A percentile compares a stretch with the other conserved stretches of the same genome.
Conservation (phyloP, 2,329 filamentous ascomycete genomes). For the Cordyceps militaris region DNA sequence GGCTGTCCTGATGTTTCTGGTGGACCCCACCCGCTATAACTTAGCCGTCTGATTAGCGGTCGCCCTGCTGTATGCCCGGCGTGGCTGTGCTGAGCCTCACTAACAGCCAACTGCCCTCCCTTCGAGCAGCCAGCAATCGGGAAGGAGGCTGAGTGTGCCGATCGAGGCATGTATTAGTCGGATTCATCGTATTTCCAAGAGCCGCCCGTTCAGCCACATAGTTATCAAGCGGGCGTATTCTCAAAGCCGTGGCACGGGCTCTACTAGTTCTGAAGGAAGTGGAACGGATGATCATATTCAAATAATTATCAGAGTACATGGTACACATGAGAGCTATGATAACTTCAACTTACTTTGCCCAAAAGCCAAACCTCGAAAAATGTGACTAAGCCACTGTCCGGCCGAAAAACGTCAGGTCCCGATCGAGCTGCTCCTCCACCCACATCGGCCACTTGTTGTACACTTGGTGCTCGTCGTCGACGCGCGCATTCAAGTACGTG, state of each 20-base stretch:
- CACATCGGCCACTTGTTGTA: constrained; percentile 49
- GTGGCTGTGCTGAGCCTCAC: constrained; percentile 1
- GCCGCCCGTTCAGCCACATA: background rate
- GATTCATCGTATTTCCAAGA: background rate
- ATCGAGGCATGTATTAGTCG: background rate
- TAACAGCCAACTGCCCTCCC: background rate
- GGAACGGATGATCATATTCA: no score
- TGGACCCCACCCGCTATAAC: background rate
- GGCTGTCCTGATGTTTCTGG: background rate
- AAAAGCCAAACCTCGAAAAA: no score
- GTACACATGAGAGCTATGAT: background rate
- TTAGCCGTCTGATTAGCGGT: background rate
- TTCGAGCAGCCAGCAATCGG: no score
- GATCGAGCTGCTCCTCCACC: constrained; percentile 44
- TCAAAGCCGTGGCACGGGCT: background rate
- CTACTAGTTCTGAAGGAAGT: no score
- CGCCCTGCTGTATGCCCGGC: background rate
- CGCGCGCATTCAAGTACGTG: constrained; percentile 39
- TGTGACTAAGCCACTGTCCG: background rate
- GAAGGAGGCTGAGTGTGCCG: background rate
- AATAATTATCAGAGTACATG: no score
- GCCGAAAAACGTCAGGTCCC: constrained; percentile 40
- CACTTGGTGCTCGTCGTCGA: constrained; percentile 35
- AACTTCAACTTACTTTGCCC: no score
- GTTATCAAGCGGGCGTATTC: background rate